Conservation (phyloP, 768 basidiomycete genomes). For the Boletus sp. region DNA sequence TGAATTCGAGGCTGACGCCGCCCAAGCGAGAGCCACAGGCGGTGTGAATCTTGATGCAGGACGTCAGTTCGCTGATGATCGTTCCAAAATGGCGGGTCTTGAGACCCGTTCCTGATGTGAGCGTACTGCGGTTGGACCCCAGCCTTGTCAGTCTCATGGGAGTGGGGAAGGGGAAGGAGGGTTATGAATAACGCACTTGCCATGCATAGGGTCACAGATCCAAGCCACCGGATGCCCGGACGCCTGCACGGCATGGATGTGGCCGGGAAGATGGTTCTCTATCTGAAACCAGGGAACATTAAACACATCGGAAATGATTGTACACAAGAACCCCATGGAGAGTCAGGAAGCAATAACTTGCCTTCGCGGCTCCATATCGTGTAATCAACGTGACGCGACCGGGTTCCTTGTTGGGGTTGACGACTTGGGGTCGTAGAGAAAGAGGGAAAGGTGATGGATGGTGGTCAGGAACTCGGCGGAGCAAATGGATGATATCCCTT, state of each 20-base stretch:
- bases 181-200: constrained; percentile 64
- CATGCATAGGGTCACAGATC: constrained; percentile 99
- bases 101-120: constrained; percentile 73
- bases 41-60: constrained; percentile 79
- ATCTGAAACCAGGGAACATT: constrained; percentile 47
- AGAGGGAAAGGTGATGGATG: not conserved
- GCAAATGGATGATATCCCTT: constrained; percentile 24
- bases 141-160: not conserved
- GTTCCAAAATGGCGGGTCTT: constrained; percentile 91
- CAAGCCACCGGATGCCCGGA: constrained; percentile 88
- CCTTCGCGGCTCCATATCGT: constrained; percentile 89
- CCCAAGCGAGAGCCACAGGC: constrained; percentile 72
- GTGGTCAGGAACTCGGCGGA: not conserved
- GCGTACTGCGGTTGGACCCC: constrained; percentile 53
- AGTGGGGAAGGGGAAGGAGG: not conserved
- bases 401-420: constrained; percentile 80
- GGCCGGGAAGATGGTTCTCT: constrained; percentile 66
- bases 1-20: constrained; percentile 87
- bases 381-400: constrained; percentile 91
- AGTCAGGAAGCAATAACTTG: constrained; percentile 24
- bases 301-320: not conserved
- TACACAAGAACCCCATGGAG: not conserved
- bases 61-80: constrained; percentile 84
- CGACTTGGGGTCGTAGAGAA: constrained; percentile 45
- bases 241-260: constrained; percentile 77